phyloP scores from a whole-genome alignment of 2,329 filamentous ascomycete species.

The Thelonectria blattea region DNA sequence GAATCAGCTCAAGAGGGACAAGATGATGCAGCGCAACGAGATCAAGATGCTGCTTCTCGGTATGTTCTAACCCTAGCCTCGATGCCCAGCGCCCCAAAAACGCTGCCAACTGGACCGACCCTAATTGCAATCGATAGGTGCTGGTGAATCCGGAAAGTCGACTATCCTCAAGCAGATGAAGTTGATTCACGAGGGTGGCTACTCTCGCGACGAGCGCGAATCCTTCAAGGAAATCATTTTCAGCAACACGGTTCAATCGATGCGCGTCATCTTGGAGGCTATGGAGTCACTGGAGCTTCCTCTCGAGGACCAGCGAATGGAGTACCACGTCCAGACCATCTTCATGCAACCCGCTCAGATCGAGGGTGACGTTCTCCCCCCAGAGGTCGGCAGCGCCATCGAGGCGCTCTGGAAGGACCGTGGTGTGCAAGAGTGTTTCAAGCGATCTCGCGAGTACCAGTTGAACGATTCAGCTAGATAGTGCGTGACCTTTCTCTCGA shows the following conservation, averaged over 20 bases:
- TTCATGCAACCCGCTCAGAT: conserved; percentile 99
- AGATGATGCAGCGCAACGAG: conserved; percentile 98
- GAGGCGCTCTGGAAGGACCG: conserved; percentile 91
- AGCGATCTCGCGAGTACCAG: conserved; percentile 93
- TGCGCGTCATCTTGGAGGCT: conserved; percentile 72
- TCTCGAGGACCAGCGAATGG: conserved; percentile 88
- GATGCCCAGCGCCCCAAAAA: not conserved
- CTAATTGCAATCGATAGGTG: conserved; percentile 64
- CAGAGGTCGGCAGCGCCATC: conserved; percentile 92
- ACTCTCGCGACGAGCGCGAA: conserved; percentile 85
- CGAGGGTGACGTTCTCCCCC: conserved; percentile 91
- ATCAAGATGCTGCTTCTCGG: conserved; percentile 99
- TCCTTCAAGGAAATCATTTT: conserved; percentile 76
- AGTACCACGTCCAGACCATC: conserved; percentile 97
- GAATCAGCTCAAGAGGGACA: conserved; percentile 97
- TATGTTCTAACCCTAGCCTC: conserved; percentile 49
- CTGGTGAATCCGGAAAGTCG: conserved; percentile 93
- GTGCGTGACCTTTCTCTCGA: conserved; percentile 58
- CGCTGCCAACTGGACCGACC: conserved; percentile 2
- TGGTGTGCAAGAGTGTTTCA: conserved; percentile 94
- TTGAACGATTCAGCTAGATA: conserved; percentile 96
- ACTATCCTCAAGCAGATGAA: conserved; percentile 99
- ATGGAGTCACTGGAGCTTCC: conserved; percentile 78
- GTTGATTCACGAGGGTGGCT: conserved; percentile 98
- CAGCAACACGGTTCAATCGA: conserved; percentile 73